These are phyloP conservation scores for Hyaloscypha hepaticicola DNA, from an alignment of 495 filamentous ascomycete species.

Conservation along the genomic window DNA sequence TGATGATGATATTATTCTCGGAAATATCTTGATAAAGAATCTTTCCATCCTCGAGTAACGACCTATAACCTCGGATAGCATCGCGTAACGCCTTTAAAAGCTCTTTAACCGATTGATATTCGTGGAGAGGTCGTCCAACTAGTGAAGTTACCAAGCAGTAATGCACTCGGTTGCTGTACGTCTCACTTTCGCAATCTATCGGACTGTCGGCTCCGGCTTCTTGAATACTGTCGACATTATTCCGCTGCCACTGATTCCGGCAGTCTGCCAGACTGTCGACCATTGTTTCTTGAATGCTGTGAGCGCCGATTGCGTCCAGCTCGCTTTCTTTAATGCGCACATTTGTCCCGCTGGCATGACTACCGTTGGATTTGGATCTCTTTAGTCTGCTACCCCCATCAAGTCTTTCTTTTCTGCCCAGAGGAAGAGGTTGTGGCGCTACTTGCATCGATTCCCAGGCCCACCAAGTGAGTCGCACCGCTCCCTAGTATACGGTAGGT, in stretches of 20 bases:
- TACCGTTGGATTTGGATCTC: conserved; percentile 28
- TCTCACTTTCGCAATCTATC: conserved; percentile 23
- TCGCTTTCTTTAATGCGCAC: conserved; percentile 24
- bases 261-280: conserved; percentile 22
- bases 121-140: conserved; percentile 26
- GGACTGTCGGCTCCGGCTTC: conserved; percentile 21
- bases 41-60: conserved; percentile 35
- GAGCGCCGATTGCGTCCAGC: conserved; percentile 25
- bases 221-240: conserved; percentile 23
- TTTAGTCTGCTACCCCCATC: conserved; percentile 25
- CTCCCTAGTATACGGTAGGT: too few species aligned
- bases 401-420: conserved; percentile 26
- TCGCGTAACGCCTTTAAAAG: conserved; percentile 34
- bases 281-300: conserved; percentile 25
- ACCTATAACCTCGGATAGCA: conserved; percentile 33
- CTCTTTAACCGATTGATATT: conserved; percentile 32
- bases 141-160: conserved; percentile 22
- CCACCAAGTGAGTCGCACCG: conserved; percentile 22
- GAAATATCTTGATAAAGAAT: conserved; percentile 46
- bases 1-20: conserved; percentile 40
- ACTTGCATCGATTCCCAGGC: conserved; percentile 22
- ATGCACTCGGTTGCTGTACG: conserved; percentile 27
- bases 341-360: conserved; percentile 25
- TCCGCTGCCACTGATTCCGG: conserved; percentile 24
- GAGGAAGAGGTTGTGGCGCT: conserved; percentile 25